A percentile compares a stretch with the other conserved stretches of the same genome.
phyloP scores from a whole-genome alignment of 352 stramenopile species.

The Globisporangium ultimum region DNA sequence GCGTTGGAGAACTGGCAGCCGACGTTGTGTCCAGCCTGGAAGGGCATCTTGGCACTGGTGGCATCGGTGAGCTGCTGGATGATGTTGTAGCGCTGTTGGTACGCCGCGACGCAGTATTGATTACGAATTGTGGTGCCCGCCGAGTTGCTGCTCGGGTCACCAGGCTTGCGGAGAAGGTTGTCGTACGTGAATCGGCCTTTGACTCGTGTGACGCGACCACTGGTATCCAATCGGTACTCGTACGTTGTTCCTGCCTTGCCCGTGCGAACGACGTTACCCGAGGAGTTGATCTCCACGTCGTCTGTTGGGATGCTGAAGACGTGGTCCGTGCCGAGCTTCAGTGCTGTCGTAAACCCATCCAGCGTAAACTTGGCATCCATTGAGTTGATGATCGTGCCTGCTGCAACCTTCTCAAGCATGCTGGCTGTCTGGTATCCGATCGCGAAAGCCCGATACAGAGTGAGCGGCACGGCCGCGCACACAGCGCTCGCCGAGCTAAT shows the following conservation, averaged over 20 bases:
- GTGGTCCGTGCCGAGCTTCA: constrained; percentile 8
- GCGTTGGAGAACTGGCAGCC: constrained; percentile 36
- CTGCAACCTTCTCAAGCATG: constrained; percentile 26
- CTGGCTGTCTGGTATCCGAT: constrained; percentile 27
- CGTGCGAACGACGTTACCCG: constrained; percentile 24
- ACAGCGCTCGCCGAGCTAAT: constrained; percentile 13
- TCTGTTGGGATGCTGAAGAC: constrained; percentile 20
- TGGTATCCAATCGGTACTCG: constrained; percentile 20
- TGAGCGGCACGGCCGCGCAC: constrained; percentile 21
- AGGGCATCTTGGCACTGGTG: constrained; percentile 16
- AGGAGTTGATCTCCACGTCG: constrained; percentile 24
- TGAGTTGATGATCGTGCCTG: constrained; percentile 34
- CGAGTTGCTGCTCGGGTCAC: constrained; percentile 17
- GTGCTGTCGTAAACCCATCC: constrained; percentile 16
- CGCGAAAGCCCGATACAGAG: constrained; percentile 27
- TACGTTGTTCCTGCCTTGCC: constrained; percentile 22
- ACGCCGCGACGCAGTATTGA: constrained; percentile 29
- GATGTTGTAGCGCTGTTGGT: constrained; percentile 30
- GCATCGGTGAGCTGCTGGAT: constrained; percentile 26
- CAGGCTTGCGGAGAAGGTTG: constrained; percentile 25
- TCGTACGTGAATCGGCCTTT: constrained; percentile 17
- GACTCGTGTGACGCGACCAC: constrained; percentile 17
- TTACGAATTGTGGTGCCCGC: constrained; percentile 21
- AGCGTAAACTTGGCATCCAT: constrained; percentile 33
- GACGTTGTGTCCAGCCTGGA: constrained; percentile 28